These are phyloP conservation scores for Aspergillus cavernicola DNA, from an alignment of 495 filamentous ascomycete genomes.

Conservation along the genomic window DNA sequence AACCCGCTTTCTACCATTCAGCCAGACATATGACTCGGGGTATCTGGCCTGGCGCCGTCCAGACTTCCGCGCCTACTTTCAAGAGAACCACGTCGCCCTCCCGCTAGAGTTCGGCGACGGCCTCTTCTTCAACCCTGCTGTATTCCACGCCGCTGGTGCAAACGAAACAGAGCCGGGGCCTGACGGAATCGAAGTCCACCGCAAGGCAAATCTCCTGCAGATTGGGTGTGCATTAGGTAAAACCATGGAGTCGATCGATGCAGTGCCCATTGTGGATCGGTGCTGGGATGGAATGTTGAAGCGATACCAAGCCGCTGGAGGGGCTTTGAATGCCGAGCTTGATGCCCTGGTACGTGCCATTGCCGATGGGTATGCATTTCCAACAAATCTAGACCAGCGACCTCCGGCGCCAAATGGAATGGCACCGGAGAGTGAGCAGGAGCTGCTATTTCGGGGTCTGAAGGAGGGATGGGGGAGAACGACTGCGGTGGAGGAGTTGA, in stretches of 20 bases:
- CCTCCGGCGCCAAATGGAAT: constrained; percentile 48
- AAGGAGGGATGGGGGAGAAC: constrained; percentile 31
- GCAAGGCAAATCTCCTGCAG: constrained; percentile 52
- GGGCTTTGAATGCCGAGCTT: constrained; percentile 24
- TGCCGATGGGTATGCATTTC: constrained; percentile 55
- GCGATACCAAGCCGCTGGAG: constrained; percentile 30
- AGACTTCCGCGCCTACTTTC: constrained; percentile 47
- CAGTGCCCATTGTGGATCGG: constrained; percentile 35
- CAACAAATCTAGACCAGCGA: constrained; percentile 50
- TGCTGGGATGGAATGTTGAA: constrained; percentile 37
- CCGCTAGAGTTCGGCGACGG: constrained; percentile 49
- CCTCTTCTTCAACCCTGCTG: constrained; percentile 54
- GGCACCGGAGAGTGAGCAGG: constrained; percentile 54
- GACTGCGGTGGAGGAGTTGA: constrained; percentile 34
- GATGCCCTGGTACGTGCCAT: constrained; percentile 42
- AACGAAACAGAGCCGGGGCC: constrained; percentile 33
- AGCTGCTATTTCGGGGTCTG: constrained; percentile 43
- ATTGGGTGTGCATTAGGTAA: constrained; percentile 55
- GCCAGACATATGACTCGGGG: constrained; percentile 48
- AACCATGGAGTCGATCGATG: constrained; percentile 53
- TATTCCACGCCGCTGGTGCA: constrained; percentile 54
- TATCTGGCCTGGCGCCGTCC: constrained; percentile 47
- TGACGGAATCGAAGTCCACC: constrained; percentile 29
- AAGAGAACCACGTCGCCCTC: constrained; percentile 40
- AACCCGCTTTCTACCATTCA: constrained; percentile 51